These are phyloP conservation scores for Rhodotorula sp. DNA, from an alignment of 1,284 basidiomycete genomes.

Conservation along the genomic window DNA sequence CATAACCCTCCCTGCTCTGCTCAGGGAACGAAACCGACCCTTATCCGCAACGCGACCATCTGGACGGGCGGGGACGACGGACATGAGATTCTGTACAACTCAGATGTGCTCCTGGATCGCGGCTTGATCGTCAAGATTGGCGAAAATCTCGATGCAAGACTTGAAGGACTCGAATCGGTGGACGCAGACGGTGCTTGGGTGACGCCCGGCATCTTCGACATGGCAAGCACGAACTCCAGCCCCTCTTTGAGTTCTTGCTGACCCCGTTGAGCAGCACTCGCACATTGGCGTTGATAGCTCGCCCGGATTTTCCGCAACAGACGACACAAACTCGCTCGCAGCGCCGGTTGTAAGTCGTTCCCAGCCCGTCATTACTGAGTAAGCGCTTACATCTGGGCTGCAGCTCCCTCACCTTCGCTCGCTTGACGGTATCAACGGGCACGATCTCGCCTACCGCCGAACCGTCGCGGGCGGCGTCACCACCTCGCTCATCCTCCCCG, in stretches of 20 bases:
- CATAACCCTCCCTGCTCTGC: background rate
- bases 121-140: conserved; percentile 53
- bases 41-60: conserved; percentile 73
- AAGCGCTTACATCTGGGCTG: too few species aligned
- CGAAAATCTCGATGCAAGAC: conserved; percentile 36
- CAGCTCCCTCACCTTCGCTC: conserved; percentile 61
- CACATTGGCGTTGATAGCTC: conserved; percentile 69
- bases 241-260: background rate
- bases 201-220: conserved; percentile 50
- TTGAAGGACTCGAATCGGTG: conserved; percentile 6
- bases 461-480: conserved; percentile 67
- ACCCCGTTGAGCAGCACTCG: conserved; percentile 59
- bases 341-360: background rate
- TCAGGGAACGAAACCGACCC: conserved; percentile 15
- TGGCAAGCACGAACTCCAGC: background rate
- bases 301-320: conserved; percentile 57
- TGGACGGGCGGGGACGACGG: conserved; percentile 72
- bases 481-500: conserved; percentile 64
- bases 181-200: conserved; percentile 54
- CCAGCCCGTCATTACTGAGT: too few species aligned
- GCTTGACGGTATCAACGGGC: conserved; percentile 62
- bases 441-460: conserved; percentile 59
- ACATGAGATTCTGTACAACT: conserved; percentile 59
- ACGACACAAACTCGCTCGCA: conserved; percentile 24
- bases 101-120: conserved; percentile 51